Conservation (phyloP, 192 early-diverging fungal genomes). For the Coemansia sp. region DNA sequence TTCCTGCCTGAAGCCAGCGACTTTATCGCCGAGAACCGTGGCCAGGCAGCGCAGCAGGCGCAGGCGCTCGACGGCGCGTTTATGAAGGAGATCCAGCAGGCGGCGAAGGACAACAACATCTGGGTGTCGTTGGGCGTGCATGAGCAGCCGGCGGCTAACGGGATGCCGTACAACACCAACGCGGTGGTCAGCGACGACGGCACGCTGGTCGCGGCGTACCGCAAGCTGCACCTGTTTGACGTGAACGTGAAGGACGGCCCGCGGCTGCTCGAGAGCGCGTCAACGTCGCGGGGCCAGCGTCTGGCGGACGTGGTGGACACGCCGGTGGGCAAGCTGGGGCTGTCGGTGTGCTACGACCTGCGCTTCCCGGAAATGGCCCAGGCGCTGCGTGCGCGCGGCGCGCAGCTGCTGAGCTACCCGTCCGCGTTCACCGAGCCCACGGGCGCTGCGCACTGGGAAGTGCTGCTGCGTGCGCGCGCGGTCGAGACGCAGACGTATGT, state of each 20-base stretch:
- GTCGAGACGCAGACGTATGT: constrained; percentile 85
- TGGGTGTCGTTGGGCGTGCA: constrained; percentile 81
- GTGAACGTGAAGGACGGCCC: constrained; percentile 51
- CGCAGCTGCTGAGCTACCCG: constrained; percentile 73
- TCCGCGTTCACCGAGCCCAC: constrained; percentile 79
- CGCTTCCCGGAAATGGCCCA: constrained; percentile 72
- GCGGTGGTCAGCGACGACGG: constrained; percentile 63
- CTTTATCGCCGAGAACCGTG: constrained; percentile 62
- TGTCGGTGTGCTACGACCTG: constrained; percentile 76
- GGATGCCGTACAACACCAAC: constrained; percentile 63
- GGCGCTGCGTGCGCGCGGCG: constrained; percentile 53
- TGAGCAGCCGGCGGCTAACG: constrained; percentile 41
- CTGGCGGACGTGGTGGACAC: constrained; percentile 26
- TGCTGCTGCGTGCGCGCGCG: constrained; percentile 72
- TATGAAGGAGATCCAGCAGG: constrained; percentile 56
- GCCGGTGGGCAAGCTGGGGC: constrained; percentile 58
- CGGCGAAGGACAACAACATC: constrained; percentile 57
- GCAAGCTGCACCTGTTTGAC: constrained; percentile 82
- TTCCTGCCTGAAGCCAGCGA: constrained; percentile 84
- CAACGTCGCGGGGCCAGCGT: constrained; percentile 15
- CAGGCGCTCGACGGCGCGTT: constrained; percentile 55
- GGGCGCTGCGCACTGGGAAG: constrained; percentile 81
- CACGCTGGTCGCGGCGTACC: constrained; percentile 54
- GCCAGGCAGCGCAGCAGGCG: constrained; percentile 52
- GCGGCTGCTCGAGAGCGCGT: constrained; percentile 32